A percentile compares a stretch with the other conserved stretches of the same genome.
Conservation (phyloP, 179 eudicot genomes). For the Nepenthes alata region DNA sequence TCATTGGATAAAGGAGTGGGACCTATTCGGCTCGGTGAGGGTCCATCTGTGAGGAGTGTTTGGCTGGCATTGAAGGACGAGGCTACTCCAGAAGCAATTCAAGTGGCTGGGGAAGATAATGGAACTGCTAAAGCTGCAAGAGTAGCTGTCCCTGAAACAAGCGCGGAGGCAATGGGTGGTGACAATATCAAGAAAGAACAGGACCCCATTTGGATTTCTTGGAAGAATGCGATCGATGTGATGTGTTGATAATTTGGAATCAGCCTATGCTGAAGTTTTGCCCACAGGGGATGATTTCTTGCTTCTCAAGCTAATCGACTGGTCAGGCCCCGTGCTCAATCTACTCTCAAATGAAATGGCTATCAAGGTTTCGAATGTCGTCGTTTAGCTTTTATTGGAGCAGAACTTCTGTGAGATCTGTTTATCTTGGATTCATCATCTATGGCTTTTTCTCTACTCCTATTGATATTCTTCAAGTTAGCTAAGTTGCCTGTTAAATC, state of each 20-base stretch:
- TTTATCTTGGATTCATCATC: conserved; percentile 93
- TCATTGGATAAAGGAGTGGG: conserved; percentile 74
- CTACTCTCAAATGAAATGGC: conserved; percentile 13
- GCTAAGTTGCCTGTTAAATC: not conserved
- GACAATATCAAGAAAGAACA: conserved; percentile 49
- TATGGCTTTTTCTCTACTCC: conserved; percentile 2
- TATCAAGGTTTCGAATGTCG: conserved; percentile 6
- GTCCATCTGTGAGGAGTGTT: conserved; percentile 96
- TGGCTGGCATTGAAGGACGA: conserved; percentile 99
- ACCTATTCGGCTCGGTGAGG: conserved; percentile 77
- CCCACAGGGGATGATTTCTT: conserved; percentile 13
- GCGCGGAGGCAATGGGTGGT: conserved; percentile 58
- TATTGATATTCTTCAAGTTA: too few species aligned
- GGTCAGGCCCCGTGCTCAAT: conserved; percentile 14
- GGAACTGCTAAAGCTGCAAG: conserved; percentile 53
- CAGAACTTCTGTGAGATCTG: conserved; percentile 65
- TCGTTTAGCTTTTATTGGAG: conserved; percentile 10
- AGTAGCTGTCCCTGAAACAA: conserved; percentile 64
- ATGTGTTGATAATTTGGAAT: conserved; percentile 71
- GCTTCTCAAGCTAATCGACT: conserved; percentile 15
- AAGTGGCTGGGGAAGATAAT: conserved; percentile 81
- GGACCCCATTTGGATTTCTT: conserved; percentile 71
- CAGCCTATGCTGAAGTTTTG: conserved; percentile 54
- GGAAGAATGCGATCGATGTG: conserved; percentile 97
- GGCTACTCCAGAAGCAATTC: conserved; percentile 89